Evolutionary conservation across 2,329 filamentous ascomycete species (phyloP).

Genomic region (Eurotiales sp.): DNA sequence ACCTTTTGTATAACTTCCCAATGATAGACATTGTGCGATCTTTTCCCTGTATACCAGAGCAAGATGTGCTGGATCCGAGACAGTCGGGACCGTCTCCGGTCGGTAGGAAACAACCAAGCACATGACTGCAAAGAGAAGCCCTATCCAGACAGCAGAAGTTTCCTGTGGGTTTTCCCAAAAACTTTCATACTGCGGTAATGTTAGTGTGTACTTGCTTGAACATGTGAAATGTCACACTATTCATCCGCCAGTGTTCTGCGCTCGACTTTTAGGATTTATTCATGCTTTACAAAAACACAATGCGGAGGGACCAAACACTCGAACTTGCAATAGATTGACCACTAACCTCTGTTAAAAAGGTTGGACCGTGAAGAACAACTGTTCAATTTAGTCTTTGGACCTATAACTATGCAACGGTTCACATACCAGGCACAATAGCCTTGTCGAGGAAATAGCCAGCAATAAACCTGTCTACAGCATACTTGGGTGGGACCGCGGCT

Average conservation of each 20-base stretch:
- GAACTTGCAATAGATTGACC: neutral
- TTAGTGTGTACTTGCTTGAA: neutral
- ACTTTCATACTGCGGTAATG: neutral
- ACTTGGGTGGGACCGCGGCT: conserved; percentile 2
- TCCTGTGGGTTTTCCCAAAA: conserved; percentile 5
- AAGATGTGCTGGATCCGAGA: neutral
- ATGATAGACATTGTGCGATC: conserved; percentile 2
- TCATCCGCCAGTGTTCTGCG: too few relatives aligned
- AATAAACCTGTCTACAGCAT: conserved; percentile 1
- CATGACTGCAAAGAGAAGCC: conserved; percentile 3
- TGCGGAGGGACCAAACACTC: neutral
- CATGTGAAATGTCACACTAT: too few relatives aligned
- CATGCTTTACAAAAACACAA: neutral
- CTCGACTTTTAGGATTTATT: neutral
- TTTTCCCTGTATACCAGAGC: neutral
- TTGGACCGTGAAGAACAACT: conserved; percentile 4
- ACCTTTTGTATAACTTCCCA: conserved; percentile 4
- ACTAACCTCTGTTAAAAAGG: conserved; percentile 6
- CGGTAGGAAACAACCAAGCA: conserved; percentile 2
- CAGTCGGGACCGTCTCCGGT: neutral
- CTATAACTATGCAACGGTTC: neutral
- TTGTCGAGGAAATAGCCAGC: conserved; percentile 6
- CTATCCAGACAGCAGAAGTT: conserved; percentile 1
- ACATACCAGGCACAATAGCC: conserved; percentile 2
- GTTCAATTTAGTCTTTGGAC: neutral